Evolutionary conservation across 345 rosid species (phyloP), one percentile per base, ranked within the genome.

Genomic region (Rhodamnia argentea): DNA sequence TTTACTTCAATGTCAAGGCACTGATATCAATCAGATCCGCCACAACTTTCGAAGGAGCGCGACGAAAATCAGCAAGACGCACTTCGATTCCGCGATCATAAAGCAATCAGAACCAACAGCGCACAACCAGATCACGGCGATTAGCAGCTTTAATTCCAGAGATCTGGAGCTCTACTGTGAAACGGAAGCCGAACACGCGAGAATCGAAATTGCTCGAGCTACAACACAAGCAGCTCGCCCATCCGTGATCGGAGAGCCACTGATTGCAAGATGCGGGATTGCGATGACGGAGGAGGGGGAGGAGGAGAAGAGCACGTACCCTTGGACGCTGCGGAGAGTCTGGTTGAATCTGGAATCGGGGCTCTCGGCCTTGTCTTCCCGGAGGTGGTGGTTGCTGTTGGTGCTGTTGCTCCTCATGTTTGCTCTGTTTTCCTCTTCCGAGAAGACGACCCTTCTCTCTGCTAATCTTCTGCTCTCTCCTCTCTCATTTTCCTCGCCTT

Each of bases 301-400:
- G 51, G 83, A 62, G 82, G 10, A 13, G 53, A 82, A 32, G 57
- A 83, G 22, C 57, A 56, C 83, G 55, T 90, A 96, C 99, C 97
- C 98, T 81, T 96, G 98, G 82, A 97, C 98, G 90, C 94, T 97
- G 83, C 93, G 95, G 87, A 97, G 97, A 52, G 98, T 96, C 60
- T 94, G 99, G 87, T 92, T 95, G 94, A 97, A 94, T 90, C 98
- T 90, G 55, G 99, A 94, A 91, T 95, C 98, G 82, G 92, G 87
- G 85, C 91, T 94, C 51, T 94, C 86, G 32, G 89, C 86, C 20
- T 83, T 84, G 18, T 92, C 93, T 82, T 88, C 90, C 87, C 59
- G 87, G 86, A 84, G 47, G 47, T 10, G 81, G 81, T 70, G 81
- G 78, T 85, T 84, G 84, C 62, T 87, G 89, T 52, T 82, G 90